These are phyloP conservation scores for Ploettnerulaceae sp. DNA, from an alignment of 2,329 filamentous ascomycete genomes.

Conservation along the genomic window DNA sequence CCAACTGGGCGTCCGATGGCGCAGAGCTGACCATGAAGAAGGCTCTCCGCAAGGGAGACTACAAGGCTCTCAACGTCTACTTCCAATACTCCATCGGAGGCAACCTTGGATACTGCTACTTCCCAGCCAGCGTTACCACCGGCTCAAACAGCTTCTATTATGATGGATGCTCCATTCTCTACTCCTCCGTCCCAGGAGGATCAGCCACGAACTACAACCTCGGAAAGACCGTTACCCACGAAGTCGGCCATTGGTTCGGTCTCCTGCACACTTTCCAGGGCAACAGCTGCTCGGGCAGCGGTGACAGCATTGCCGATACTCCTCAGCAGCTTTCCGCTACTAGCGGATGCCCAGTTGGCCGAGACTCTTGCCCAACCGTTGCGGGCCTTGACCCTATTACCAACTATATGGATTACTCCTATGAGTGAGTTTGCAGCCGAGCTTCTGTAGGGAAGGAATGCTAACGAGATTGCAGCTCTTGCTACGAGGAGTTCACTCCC, in stretches of 20 bases:
- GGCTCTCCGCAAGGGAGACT: constrained; percentile 39
- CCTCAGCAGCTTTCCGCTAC: constrained; percentile 35
- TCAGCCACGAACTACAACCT: constrained; percentile 34
- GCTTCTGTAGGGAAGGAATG: background rate
- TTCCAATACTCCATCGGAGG: constrained; percentile 24
- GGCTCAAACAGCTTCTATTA: constrained; percentile 30
- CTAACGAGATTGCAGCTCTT: constrained; percentile 23
- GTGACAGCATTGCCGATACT: constrained; percentile 40
- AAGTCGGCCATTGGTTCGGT: constrained; percentile 47
- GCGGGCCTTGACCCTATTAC: constrained; percentile 32
- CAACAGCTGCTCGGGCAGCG: constrained; percentile 37
- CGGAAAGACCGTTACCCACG: constrained; percentile 40
- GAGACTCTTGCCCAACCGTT: constrained; percentile 31
- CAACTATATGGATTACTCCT: constrained; percentile 35
- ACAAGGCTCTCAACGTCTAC: constrained; percentile 34
- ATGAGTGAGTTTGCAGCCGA: constrained; percentile 36
- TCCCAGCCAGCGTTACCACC: constrained; percentile 7
- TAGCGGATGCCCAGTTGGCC: constrained; percentile 38
- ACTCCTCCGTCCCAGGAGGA: constrained; percentile 38
- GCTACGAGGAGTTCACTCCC: constrained; percentile 41
- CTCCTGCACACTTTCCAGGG: constrained; percentile 46
- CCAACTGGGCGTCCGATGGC: constrained; percentile 31
- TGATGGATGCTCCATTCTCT: constrained; percentile 39
- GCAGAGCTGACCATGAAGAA: constrained; percentile 42
- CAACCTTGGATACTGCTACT: constrained; percentile 13